Base-by-base conservation (phyloP, 2,329 filamentous ascomycete species). In the Xylaria sp. region DNA sequence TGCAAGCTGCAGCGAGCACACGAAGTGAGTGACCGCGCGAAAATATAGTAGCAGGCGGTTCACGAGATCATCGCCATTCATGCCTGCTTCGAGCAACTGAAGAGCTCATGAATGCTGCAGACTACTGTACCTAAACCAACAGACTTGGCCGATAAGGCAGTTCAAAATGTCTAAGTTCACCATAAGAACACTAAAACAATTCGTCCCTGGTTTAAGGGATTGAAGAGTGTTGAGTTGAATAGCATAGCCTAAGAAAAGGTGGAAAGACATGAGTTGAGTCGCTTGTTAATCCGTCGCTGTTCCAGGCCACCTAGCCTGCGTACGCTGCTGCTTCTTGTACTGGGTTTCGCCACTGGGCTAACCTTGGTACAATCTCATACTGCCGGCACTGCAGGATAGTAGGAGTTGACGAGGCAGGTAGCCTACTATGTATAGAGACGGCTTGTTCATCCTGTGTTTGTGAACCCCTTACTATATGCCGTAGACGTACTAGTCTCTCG, bases 21-120 rank as follows among this genome's bases (percentile, higher is more conserved):
- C 52, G 15, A 41, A 58, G 28, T 6, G 28, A 28, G 28, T 28
- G 28, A 28, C 2, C 5, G 28, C 28, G 28, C 28, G 5, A 41
- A 58, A 5, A 44, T 23, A n/a, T n/a, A 13, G 18, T 18, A 46
- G 18, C 34, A 18, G 44, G 51, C 59, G 13, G 48, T 51, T 52
- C 62, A 41, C 7, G 44, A 25, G 66, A 69, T 62, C 57, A 20
- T 10, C 63, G 46, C 23, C 3, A 50, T 23, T 48, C 15, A 60
- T 66, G 25, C 67, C 37, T 13, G 41, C 52, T 69, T 37, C n/a
- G 12, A 62, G 57, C 44, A 54, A 50, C 50, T 55, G 67, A 56
- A 20, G 44, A 50, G 23, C 52, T 39, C 51, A 15, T 59, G 18
- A 39, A 32, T 39, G 34, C 48, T 39, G 46, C 55, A 54, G 18